Evolutionary conservation across 2,329 filamentous ascomycete species (phyloP).

Genomic region (Colletotrichum sp.): DNA sequence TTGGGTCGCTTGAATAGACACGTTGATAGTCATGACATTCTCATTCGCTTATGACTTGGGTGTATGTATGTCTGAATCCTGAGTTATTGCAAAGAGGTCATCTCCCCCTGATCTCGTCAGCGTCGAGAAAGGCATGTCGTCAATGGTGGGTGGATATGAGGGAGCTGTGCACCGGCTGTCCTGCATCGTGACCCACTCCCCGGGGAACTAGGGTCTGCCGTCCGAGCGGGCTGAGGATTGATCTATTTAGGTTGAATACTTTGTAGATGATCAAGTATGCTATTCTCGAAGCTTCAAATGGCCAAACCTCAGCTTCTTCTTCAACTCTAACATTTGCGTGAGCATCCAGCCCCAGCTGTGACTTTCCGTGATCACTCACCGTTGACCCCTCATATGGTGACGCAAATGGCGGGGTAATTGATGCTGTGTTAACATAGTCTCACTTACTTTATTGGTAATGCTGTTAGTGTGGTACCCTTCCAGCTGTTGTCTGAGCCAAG

Average conservation of each 20-base stretch:
- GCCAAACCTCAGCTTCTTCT: background rate
- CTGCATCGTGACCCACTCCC: constrained; percentile 14
- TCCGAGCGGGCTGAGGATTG: background rate
- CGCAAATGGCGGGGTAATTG: background rate
- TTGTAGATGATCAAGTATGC: background rate
- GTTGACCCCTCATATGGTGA: background rate
- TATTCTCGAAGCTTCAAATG: background rate
- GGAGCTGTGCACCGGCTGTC: background rate
- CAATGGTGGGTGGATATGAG: background rate
- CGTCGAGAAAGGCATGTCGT: background rate
- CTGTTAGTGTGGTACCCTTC: background rate
- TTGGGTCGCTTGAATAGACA: background rate
- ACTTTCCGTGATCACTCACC: background rate
- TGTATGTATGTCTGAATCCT: background rate
- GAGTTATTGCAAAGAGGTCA: background rate
- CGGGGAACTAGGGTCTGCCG: background rate
- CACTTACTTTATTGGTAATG: fast-evolving
- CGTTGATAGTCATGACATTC: background rate
- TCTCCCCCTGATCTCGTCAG: background rate
- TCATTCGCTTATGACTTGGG: background rate
- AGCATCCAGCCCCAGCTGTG: background rate
- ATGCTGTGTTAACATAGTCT: background rate
- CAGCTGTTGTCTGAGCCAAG: background rate
- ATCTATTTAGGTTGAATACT: background rate
- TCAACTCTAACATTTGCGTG: background rate